Conservation (phyloP, 2,329 filamentous ascomycete species). For the Colletotrichum agaves region DNA sequence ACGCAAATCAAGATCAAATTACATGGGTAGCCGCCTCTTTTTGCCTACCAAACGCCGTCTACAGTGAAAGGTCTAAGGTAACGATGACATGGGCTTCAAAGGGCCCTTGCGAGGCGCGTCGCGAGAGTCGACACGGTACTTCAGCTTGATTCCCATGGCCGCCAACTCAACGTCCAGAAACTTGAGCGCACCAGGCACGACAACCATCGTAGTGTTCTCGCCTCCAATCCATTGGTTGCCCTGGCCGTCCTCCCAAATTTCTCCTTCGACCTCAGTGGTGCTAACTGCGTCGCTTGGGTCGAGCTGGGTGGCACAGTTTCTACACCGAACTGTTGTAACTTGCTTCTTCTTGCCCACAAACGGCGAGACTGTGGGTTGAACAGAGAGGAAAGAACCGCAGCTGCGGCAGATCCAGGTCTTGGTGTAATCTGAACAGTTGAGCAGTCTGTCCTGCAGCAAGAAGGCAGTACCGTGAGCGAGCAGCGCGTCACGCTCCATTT, state of each 20-base stretch:
- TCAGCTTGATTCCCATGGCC: constrained; percentile 95
- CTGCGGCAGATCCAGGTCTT: constrained; percentile 88
- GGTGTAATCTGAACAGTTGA: constrained; percentile 97
- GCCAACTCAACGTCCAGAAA: constrained; percentile 95
- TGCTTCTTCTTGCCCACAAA: constrained; percentile 73
- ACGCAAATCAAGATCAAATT: constrained; percentile 23
- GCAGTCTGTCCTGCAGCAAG: constrained; percentile 90
- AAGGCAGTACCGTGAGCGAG: constrained; percentile 96
- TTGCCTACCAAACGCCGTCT: constrained; percentile 35
- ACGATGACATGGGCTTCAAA: constrained; percentile 52
- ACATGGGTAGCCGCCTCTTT: constrained; percentile 12
- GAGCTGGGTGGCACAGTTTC: constrained; percentile 76
- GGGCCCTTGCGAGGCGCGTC: constrained; percentile 70
- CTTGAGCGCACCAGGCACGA: constrained; percentile 90
- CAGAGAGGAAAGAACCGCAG: constrained; percentile 91
- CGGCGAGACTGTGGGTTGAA: constrained; percentile 79
- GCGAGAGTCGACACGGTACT: constrained; percentile 75
- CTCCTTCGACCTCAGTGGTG: constrained; percentile 68
- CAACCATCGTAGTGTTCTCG: constrained; percentile 89
- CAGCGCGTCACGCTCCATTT: constrained; percentile 97
- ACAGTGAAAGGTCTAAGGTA: constrained; percentile 37
- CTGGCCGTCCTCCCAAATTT: constrained; percentile 93
- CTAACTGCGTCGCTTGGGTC: constrained; percentile 68
- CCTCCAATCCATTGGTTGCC: constrained; percentile 88
- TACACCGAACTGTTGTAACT: constrained; percentile 78